Evolutionary conservation across 2,329 filamentous ascomycete genomes (phyloP).

Genomic region (Fusarium fracticaudum): DNA sequence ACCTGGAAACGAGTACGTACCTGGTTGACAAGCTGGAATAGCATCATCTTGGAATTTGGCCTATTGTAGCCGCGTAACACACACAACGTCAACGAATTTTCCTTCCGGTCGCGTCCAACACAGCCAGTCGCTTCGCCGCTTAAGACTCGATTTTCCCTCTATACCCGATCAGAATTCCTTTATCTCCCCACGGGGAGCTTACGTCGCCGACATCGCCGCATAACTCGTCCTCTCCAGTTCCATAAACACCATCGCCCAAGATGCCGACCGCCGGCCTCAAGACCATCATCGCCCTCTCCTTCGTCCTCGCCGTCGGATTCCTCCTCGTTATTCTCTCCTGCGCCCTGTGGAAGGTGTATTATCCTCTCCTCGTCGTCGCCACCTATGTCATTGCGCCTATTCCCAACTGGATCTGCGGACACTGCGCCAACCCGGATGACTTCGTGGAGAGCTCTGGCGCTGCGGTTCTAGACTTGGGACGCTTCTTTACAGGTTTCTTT

Average conservation of each 20-base stretch:
- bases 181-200: constrained; percentile 17
- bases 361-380: constrained; percentile 92
- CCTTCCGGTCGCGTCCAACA: not conserved
- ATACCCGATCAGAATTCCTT: not conserved
- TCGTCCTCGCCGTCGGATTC: constrained; percentile 98
- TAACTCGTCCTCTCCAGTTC: not conserved
- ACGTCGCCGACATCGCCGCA: constrained; percentile 16
- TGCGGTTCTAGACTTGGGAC: constrained; percentile 89
- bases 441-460: constrained; percentile 88
- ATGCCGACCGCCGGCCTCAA: constrained; percentile 89
- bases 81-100: constrained; percentile 15
- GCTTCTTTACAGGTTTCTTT: constrained; percentile 94
- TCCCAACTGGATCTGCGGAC: constrained; percentile 94
- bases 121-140: not conserved
- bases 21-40: constrained; percentile 33
- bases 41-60: constrained; percentile 37
- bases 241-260: constrained; percentile 45
- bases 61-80: constrained; percentile 36
- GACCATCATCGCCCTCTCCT: constrained; percentile 98
- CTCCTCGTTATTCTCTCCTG: constrained; percentile 98
- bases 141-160: not conserved
- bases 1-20: constrained; percentile 33
- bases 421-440: constrained; percentile 92
- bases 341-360: constrained; percentile 93
- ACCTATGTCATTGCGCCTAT: constrained; percentile 94